Conservation (phyloP, 306 rosid genomes). For the Pterocarpus macrocarpus region DNA sequence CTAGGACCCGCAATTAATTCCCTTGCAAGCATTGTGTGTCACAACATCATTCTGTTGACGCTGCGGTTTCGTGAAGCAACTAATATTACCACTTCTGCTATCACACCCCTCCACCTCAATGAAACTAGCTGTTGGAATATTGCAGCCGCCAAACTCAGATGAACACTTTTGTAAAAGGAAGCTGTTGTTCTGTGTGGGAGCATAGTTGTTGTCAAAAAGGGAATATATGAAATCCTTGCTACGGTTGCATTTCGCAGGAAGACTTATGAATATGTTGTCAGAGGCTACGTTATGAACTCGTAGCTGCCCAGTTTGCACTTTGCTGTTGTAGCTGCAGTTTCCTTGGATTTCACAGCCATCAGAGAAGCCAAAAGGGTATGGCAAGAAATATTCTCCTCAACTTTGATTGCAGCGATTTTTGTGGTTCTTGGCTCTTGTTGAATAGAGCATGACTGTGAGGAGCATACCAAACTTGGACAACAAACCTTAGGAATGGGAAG, state of each 20-base stretch:
- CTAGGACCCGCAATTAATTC: constrained; percentile 47
- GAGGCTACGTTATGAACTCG: constrained; percentile 60
- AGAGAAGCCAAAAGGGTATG: constrained; percentile 79
- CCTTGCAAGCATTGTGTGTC: not conserved
- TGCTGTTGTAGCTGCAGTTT: constrained; percentile 33
- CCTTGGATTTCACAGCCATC: constrained; percentile 51
- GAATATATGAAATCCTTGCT: not conserved
- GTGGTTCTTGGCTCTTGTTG: constrained; percentile 46
- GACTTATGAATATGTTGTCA: constrained; percentile 55
- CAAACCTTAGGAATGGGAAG: no score
- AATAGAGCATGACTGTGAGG: constrained; percentile 43
- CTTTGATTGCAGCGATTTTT: not conserved
- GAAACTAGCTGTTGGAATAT: constrained; percentile 43
- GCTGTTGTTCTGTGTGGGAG: constrained; percentile 60
- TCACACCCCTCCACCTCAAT: constrained; percentile 36
- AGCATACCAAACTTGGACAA: constrained; percentile 10
- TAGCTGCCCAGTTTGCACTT: constrained; percentile 50
- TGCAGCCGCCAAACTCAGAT: constrained; percentile 43
- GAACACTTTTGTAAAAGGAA: constrained; percentile 63
- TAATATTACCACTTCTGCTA: constrained; percentile 22
- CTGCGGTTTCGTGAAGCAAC: constrained; percentile 56
- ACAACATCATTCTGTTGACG: not conserved
- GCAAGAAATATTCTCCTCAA: constrained; percentile 54
- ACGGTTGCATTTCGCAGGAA: constrained; percentile 64
- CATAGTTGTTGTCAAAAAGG: constrained; percentile 54